phyloP scores from a whole-genome alignment of 805 yeast genomes.

The Lipomyces japonicus region DNA sequence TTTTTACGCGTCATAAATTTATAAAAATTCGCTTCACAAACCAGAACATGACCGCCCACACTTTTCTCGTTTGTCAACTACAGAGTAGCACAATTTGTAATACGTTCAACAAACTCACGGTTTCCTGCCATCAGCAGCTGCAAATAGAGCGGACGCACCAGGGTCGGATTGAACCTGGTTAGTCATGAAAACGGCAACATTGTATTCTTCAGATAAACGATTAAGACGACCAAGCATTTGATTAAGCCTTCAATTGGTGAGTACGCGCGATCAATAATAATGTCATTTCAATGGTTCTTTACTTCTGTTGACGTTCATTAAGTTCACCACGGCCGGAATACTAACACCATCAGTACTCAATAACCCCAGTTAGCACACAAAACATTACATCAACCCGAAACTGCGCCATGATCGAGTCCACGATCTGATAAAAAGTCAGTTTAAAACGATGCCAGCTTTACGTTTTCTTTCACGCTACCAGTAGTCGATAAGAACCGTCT shows the following conservation, averaged over 20 bases:
- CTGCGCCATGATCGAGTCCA: conserved; percentile 76
- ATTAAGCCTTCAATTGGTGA: conserved; percentile 38
- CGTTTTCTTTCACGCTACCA: conserved; percentile 40
- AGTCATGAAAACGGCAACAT: conserved; percentile 68
- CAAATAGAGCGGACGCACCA: conserved; percentile 75
- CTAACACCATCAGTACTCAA: conserved; percentile 14
- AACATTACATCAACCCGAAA: conserved; percentile 60
- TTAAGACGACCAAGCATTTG: conserved; percentile 52
- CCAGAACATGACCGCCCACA: conserved; percentile 77
- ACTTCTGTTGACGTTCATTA: conserved; percentile 70
- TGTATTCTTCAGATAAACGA: conserved; percentile 72
- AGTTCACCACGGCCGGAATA: conserved; percentile 75
- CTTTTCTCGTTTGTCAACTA: conserved; percentile 21
- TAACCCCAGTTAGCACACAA: background rate
- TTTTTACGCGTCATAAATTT: background rate
- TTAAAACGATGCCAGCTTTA: background rate
- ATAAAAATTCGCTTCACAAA: conserved; percentile 1
- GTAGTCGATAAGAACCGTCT: conserved; percentile 59
- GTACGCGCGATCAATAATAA: too few relatives aligned
- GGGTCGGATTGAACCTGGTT: conserved; percentile 80
- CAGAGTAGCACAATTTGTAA: conserved; percentile 4
- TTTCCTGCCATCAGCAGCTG: conserved; percentile 76
- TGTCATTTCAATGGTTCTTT: too few relatives aligned
- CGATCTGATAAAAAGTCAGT: conserved; percentile 34
- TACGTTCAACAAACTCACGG: conserved; percentile 42